Evolutionary conservation across 2,329 filamentous ascomycete genomes (phyloP), one percentile per base, ranked within the genome.

Genomic region (Colletotrichum plurivorum): DNA sequence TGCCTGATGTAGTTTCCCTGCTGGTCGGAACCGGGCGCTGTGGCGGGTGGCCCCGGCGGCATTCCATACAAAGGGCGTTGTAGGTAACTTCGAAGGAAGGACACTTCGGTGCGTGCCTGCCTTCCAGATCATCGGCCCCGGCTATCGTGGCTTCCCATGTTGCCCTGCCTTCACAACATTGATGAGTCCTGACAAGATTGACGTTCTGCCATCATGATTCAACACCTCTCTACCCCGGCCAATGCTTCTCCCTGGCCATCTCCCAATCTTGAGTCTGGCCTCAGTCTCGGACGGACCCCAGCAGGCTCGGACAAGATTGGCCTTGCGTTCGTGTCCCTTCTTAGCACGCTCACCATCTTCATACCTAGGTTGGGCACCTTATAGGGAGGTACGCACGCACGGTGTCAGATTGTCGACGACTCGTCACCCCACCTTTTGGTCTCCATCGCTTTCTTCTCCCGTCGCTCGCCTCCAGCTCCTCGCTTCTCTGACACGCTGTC

Each of bases 401-500:
- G 31, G 31, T 36, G 31, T 36, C 31, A 36, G 10, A 10, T 36
- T 36, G 31, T 36, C 31, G 31, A 36, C 31, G 31, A 10, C 57
- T 62, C 31, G n/a, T 41, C 59, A 49, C 63, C 57, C 53, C 31
- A 41, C 65, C 54, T 43, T 43, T 43, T 43, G 31, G 43, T 27
- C 43, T 49, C 36, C 62, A n/a, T 39, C 31, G 27, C 49, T 69
- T 69, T 49, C 63, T 67, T 70, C 43, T 68, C 36, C 48, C 57
- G 39, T 46, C 56, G 22, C 53, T 52, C 63, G 46, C 52, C 45
- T 49, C 55, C 41, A 60, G 56, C 45, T 62, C 36, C 39, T 58
- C 56, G 51, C 67, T 67, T 70, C 67, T 68, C 63, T 70, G 52
- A 68, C 67, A 62, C 45, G 46, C 45, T 70, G 67, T 70, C 67